Evolutionary conservation across 805 yeast genomes (phyloP).

Genomic region (Zygoascus flipseniorum): DNA sequence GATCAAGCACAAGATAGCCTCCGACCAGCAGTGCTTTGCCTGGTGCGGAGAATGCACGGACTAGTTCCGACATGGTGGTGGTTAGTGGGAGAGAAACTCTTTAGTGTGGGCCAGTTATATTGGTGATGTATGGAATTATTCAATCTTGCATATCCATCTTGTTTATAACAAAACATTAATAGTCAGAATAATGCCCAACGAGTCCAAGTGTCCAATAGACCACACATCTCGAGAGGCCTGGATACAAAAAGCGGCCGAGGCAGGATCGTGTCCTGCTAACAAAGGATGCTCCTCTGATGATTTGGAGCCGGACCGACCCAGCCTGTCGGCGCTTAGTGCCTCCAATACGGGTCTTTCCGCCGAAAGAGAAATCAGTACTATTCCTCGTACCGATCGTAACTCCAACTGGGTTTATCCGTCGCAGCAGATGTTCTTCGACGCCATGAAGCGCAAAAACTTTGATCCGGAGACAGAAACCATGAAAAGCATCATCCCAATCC

Average conservation of each 20-base stretch:
- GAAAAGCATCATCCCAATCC: conserved; percentile 88
- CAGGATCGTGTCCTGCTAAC: conserved; percentile 53
- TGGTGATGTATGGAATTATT: background rate
- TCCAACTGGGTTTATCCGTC: conserved; percentile 93
- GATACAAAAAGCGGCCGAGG: conserved; percentile 18
- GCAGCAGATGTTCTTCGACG: conserved; percentile 87
- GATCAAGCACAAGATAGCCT: conserved; percentile 85
- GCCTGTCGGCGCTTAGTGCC: conserved; percentile 1
- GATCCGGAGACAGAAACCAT: conserved; percentile 73
- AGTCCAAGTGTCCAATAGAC: conserved; percentile 43
- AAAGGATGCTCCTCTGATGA: conserved; percentile 20
- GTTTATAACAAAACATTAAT: no score
- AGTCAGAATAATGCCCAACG: background rate
- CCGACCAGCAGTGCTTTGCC: conserved; percentile 94
- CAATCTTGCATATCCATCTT: no score
- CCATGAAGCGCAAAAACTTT: conserved; percentile 89
- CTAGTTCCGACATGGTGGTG: no score
- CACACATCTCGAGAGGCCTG: conserved; percentile 30
- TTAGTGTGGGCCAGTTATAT: background rate
- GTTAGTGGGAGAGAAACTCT: background rate
- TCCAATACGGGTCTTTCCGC: conserved; percentile 40
- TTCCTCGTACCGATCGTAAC: conserved; percentile 63
- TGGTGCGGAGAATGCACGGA: conserved; percentile 74
- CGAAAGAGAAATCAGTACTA: conserved; percentile 71
- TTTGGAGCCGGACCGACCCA: conserved; percentile 3